Evolutionary conservation across 352 stramenopile species (phyloP).

Genomic region (Nannochloropsis limnetica): DNA sequence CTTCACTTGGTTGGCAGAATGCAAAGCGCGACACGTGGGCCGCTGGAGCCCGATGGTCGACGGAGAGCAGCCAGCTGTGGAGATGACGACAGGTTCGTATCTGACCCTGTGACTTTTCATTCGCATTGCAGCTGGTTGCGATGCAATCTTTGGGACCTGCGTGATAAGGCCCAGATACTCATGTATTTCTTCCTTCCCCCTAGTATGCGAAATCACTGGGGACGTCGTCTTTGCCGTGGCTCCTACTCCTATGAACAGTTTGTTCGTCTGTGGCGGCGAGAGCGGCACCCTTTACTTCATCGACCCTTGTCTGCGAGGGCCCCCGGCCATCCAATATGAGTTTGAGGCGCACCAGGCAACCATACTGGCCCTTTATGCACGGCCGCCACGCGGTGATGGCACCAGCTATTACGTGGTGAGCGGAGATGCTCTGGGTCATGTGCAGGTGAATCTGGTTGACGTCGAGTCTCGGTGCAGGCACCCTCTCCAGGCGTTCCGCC

Average conservation of each 20-base stretch:
- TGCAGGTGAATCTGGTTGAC: not conserved
- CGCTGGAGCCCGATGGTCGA: not conserved
- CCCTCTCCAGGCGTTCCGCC: not conserved
- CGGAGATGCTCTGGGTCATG: not conserved
- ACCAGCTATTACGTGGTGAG: not conserved
- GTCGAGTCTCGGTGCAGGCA: not conserved
- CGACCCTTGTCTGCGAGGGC: not conserved
- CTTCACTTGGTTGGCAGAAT: not conserved
- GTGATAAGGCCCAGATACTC: not conserved
- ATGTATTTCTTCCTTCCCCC: not conserved
- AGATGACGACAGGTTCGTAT: not conserved
- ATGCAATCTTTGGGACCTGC: not conserved
- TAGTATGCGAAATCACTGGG: slow-evolving; percentile 17
- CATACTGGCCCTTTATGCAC: not conserved
- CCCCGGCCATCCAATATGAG: not conserved
- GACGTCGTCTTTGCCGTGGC: not conserved
- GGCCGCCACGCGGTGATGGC: not conserved
- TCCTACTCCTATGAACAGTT: not conserved
- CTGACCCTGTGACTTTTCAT: not conserved
- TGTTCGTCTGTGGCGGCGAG: not conserved
- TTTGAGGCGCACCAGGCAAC: not conserved
- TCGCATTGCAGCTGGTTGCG: not conserved
- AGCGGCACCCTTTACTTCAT: slow-evolving; percentile 18
- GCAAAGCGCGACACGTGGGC: not conserved
- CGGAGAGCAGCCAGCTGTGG: not conserved